phyloP scores from a whole-genome alignment of 192 early-diverging fungal species.

The Backusella mclennaniae region DNA sequence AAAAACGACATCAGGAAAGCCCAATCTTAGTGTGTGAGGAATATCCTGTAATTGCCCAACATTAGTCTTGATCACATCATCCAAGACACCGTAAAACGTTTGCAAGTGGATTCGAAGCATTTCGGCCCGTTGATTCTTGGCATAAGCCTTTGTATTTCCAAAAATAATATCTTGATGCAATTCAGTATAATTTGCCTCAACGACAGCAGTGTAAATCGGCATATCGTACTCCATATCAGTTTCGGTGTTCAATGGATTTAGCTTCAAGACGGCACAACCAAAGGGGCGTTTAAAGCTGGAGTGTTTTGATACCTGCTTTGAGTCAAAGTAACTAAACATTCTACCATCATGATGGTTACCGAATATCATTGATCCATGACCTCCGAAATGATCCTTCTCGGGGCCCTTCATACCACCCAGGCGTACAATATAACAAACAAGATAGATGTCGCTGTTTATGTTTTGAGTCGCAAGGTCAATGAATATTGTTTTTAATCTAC shows the following conservation, averaged over 20 bases:
- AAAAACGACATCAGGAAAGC: conserved; percentile 60
- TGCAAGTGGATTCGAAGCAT: conserved; percentile 44
- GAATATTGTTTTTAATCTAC: conserved; percentile 57
- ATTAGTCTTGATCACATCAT: conserved; percentile 41
- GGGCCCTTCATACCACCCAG: conserved; percentile 60
- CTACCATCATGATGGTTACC: neutral
- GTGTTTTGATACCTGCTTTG: neutral
- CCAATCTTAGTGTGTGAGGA: conserved; percentile 50
- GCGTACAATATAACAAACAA: conserved; percentile 62
- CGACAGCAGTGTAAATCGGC: conserved; percentile 48
- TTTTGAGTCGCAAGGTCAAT: conserved; percentile 55
- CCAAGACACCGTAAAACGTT: conserved; percentile 42
- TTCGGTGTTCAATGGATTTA: conserved; percentile 22
- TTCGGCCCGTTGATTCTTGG: conserved; percentile 41
- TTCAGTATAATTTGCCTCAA: conserved; percentile 47
- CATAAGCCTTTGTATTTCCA: conserved; percentile 43
- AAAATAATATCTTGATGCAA: conserved; percentile 59
- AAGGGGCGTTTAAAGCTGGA: conserved; percentile 51
- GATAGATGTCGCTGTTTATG: conserved; percentile 46
- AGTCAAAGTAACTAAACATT: conserved; percentile 8
- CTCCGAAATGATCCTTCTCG: conserved; percentile 35
- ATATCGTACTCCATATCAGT: conserved; percentile 43
- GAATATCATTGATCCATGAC: conserved; percentile 28
- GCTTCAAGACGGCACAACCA: conserved; percentile 59
- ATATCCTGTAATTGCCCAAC: conserved; percentile 41